Evolutionary conservation across 2,329 filamentous ascomycete genomes (phyloP).

Genomic region (Exophiala viscosa): DNA sequence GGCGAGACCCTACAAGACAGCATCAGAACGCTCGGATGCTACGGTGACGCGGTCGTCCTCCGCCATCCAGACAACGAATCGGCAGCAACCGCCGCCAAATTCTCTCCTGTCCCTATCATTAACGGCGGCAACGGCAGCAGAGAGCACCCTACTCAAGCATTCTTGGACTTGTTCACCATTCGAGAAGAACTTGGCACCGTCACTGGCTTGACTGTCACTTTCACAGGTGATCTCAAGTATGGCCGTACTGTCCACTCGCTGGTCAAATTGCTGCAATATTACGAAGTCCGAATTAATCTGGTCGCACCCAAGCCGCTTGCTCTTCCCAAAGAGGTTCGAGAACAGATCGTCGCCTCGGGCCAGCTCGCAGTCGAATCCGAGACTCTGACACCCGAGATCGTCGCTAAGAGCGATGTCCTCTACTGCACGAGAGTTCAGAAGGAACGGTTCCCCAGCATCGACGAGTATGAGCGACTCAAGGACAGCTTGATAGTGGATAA

Average conservation of each 20-base stretch:
- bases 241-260: slow-evolving; percentile 94
- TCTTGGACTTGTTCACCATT: slow-evolving; percentile 97
- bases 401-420: slow-evolving; percentile 82
- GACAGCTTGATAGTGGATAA: slow-evolving; percentile 88
- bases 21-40: slow-evolving; percentile 87
- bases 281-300: slow-evolving; percentile 90
- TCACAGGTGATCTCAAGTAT: slow-evolving; percentile 87
- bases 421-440: slow-evolving; percentile 98
- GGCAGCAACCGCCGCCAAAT: slow-evolving; percentile 78
- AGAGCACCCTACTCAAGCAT: slow-evolving; percentile 96
- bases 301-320: slow-evolving; percentile 76
- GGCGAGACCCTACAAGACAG: slow-evolving; percentile 92
- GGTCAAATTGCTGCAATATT: slow-evolving; percentile 89
- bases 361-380: slow-evolving; percentile 74
- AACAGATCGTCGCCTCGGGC: slow-evolving; percentile 67
- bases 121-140: slow-evolving; percentile 95
- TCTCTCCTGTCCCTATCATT: slow-evolving; percentile 85
- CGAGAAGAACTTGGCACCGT: slow-evolving; percentile 95
- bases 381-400: slow-evolving; percentile 78
- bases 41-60: slow-evolving; percentile 91
- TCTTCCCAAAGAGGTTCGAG: slow-evolving; percentile 70
- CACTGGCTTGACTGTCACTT: slow-evolving; percentile 92
- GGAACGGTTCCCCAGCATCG: slow-evolving; percentile 80
- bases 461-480: slow-evolving; percentile 83
- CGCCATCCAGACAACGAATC: slow-evolving; percentile 83